A percentile compares a stretch with the other conserved stretches of the same genome.
These are phyloP conservation scores for Senna siamea DNA, from an alignment of 306 rosid genomes.

Conservation along the genomic window DNA sequence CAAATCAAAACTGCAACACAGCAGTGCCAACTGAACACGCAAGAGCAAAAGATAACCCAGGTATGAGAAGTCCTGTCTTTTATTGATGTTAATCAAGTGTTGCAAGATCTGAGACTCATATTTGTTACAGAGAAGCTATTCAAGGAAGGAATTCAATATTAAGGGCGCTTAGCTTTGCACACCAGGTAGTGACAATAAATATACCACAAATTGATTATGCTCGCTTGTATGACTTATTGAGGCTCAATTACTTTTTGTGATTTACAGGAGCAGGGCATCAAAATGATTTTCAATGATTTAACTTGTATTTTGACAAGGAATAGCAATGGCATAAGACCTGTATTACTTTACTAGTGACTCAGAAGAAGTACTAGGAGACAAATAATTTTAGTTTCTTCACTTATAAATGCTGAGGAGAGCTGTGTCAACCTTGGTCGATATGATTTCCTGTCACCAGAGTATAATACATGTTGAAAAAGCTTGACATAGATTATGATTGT, in stretches of 20 bases:
- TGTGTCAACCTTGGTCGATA: constrained; percentile 31
- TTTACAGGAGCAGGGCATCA: constrained; percentile 54
- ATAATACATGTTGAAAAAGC: constrained; percentile 33
- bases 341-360: constrained; percentile 37
- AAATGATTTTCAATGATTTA: constrained; percentile 46
- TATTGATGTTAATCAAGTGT: constrained; percentile 24
- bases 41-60: constrained; percentile 43
- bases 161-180: constrained; percentile 37
- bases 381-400: constrained; percentile 35
- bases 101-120: constrained; percentile 34
- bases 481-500: constrained; percentile 34
- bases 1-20: constrained; percentile 36
- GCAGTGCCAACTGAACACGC: constrained; percentile 41
- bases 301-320: constrained; percentile 40
- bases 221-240: constrained; percentile 17
- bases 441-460: constrained; percentile 40
- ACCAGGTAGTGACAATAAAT: constrained; percentile 53
- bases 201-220: constrained; percentile 22
- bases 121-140: constrained; percentile 48
- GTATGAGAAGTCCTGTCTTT: constrained; percentile 35
- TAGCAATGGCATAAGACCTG: constrained; percentile 29
- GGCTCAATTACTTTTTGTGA: constrained; percentile 38
- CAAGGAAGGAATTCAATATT: constrained; percentile 43
- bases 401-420: constrained; percentile 47
- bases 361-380: constrained; percentile 35